Percentiles rank a stretch among this genome's conserved stretches.
phyloP scores from a whole-genome alignment of 2,329 filamentous ascomycete species.

The Claviceps maximensis region DNA sequence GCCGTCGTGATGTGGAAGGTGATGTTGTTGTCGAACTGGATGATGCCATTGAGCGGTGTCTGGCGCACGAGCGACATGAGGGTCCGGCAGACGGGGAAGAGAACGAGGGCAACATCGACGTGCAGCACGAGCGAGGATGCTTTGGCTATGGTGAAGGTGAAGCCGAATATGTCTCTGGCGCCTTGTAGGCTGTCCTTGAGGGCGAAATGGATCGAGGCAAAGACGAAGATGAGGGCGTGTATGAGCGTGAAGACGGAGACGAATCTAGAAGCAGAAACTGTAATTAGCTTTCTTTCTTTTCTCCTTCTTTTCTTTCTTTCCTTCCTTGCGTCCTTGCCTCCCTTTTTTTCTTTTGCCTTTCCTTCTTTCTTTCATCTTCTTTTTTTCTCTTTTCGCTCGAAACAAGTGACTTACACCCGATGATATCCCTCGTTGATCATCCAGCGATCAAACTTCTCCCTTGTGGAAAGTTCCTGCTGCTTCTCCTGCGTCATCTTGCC shows the following conservation, averaged over 20 bases:
- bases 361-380: too few species aligned
- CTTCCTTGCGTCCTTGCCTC: too few species aligned
- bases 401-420: conserved; percentile 52
- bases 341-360: background rate
- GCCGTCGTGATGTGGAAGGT: conserved; percentile 76
- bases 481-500: conserved; percentile 68
- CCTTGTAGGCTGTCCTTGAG: conserved; percentile 61
- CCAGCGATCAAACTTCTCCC: conserved; percentile 70
- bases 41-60: conserved; percentile 72
- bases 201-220: conserved; percentile 68
- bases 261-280: conserved; percentile 35
- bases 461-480: conserved; percentile 52
- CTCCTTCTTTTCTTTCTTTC: too few species aligned
- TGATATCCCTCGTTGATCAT: conserved; percentile 83
- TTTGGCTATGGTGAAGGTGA: conserved; percentile 65
- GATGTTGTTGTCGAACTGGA: conserved; percentile 83
- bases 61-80: conserved; percentile 70
- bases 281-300: too few species aligned
- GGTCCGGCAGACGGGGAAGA: conserved; percentile 73
- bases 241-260: conserved; percentile 62
- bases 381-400: background rate
- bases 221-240: conserved; percentile 65
- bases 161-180: conserved; percentile 55
- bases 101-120: conserved; percentile 66
- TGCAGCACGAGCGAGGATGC: conserved; percentile 65